Evolutionary conservation across 441 rosid species (phyloP).

Genomic region (Francoa sonchifolia): DNA sequence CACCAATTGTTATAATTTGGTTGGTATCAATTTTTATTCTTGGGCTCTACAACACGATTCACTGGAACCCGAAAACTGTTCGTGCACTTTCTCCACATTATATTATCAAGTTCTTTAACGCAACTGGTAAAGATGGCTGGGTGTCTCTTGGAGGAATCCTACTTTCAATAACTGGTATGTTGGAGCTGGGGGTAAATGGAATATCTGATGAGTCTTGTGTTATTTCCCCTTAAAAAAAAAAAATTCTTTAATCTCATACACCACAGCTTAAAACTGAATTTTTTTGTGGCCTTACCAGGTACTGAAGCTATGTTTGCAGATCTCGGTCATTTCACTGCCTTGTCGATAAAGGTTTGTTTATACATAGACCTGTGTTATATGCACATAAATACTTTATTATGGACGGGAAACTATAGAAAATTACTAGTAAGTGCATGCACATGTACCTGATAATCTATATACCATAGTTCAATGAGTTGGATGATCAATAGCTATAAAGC

Average conservation of each 20-base stretch:
- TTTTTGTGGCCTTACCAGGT: conserved; percentile 41
- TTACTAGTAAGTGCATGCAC: too few relatives aligned
- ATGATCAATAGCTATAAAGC: too few relatives aligned
- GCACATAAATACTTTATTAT: conserved; percentile 5
- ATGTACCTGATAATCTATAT: too few relatives aligned
- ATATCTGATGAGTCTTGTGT: background rate
- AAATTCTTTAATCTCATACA: background rate
- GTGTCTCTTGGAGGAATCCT: conserved; percentile 90
- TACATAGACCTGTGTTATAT: background rate
- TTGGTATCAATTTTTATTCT: conserved; percentile 46
- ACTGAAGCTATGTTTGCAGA: conserved; percentile 93
- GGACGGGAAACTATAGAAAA: too few relatives aligned
- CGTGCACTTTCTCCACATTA: conserved; percentile 68
- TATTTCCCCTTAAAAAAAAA: background rate
- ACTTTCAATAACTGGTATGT: conserved; percentile 72
- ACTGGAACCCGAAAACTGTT: conserved; percentile 65
- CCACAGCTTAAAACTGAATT: conserved; percentile 11
- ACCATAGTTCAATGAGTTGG: too few relatives aligned
- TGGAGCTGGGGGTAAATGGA: conserved; percentile 12
- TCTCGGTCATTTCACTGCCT: conserved; percentile 85
- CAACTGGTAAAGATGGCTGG: conserved; percentile 80
- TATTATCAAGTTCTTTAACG: conserved; percentile 54
- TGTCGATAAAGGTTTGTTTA: conserved; percentile 59
- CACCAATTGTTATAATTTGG: conserved; percentile 80
- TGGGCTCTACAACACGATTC: conserved; percentile 58